Percentiles rank a stretch among this genome's conserved stretches.
Evolutionary conservation across 2,329 filamentous ascomycete genomes (phyloP).

Genomic region (Botryosphaeria dothidea): DNA sequence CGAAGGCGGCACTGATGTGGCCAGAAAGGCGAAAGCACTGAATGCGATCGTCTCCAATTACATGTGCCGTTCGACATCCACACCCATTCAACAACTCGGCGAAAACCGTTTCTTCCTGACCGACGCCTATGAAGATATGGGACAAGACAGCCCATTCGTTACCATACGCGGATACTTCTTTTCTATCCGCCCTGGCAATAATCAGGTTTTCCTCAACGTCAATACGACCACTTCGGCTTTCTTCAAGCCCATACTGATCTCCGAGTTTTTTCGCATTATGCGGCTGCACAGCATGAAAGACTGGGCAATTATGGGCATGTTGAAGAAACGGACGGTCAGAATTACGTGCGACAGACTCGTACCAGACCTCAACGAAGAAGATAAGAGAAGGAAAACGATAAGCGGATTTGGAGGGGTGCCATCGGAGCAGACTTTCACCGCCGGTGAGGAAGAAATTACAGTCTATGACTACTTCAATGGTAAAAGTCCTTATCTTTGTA

Average conservation of each 20-base stretch:
- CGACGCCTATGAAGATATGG: slow-evolving; percentile 15
- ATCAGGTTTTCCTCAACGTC: slow-evolving; percentile 23
- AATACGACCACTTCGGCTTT: slow-evolving; percentile 23
- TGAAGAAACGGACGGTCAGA: slow-evolving; percentile 20
- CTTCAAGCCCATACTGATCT: slow-evolving; percentile 18
- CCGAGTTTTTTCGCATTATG: neutral
- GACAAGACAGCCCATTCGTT: slow-evolving; percentile 1
- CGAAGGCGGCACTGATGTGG: neutral
- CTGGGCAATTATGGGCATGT: neutral
- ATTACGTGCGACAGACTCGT: slow-evolving; percentile 14
- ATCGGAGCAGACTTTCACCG: neutral
- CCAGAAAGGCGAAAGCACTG: neutral
- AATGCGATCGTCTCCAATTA: slow-evolving; percentile 1
- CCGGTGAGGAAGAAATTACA: neutral
- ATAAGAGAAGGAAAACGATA: neutral
- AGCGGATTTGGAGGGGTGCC: neutral
- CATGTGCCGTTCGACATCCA: neutral
- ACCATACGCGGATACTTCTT: slow-evolving; percentile 23
- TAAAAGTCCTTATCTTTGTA: too few relatives aligned
- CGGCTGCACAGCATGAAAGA: neutral
- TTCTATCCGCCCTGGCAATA: slow-evolving; percentile 22
- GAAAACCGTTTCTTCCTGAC: slow-evolving; percentile 28
- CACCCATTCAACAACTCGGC: neutral
- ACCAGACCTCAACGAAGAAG: neutral
- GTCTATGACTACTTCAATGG: slow-evolving; percentile 5